Conservation (phyloP, 2,329 filamentous ascomycete species). For the Talaromyces sp. region DNA sequence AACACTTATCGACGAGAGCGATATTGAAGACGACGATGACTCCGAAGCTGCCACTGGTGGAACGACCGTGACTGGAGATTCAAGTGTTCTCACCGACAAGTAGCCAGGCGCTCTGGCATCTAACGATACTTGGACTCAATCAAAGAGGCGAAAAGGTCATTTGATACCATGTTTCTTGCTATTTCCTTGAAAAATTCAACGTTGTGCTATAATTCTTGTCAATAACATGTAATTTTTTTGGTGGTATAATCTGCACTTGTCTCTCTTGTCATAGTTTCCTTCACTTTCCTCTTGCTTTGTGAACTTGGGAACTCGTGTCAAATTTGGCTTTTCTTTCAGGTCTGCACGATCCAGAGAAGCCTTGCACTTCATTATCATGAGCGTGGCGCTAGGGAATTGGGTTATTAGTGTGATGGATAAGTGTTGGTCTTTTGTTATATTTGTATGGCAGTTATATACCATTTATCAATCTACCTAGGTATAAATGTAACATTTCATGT, state of each 20-base stretch:
- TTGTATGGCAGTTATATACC: background rate
- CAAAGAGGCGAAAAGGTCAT: too few relatives aligned
- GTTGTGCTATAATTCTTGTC: too few relatives aligned
- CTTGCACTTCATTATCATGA: background rate
- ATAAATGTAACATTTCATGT: too few relatives aligned
- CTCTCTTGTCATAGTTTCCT: too few relatives aligned
- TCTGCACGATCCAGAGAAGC: background rate
- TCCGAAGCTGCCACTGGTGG: slow-evolving; percentile 17
- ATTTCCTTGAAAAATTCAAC: too few relatives aligned
- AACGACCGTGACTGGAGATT: slow-evolving; percentile 16
- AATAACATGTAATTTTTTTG: too few relatives aligned
- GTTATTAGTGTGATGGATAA: background rate
- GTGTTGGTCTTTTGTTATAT: background rate
- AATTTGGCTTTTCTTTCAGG: too few relatives aligned
- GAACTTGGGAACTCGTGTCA: too few relatives aligned
- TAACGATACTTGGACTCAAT: too few relatives aligned
- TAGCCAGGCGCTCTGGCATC: background rate
- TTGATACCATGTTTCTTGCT: too few relatives aligned
- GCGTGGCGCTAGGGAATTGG: background rate
- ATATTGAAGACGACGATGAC: slow-evolving; percentile 14
- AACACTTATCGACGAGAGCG: slow-evolving; percentile 9
- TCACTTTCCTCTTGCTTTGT: background rate
- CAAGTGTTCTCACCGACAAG: background rate
- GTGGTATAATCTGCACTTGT: too few relatives aligned
- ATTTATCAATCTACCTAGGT: too few relatives aligned